phyloP scores from a whole-genome alignment of 2,329 filamentous ascomycete species.

The Calonectria henricotiae region DNA sequence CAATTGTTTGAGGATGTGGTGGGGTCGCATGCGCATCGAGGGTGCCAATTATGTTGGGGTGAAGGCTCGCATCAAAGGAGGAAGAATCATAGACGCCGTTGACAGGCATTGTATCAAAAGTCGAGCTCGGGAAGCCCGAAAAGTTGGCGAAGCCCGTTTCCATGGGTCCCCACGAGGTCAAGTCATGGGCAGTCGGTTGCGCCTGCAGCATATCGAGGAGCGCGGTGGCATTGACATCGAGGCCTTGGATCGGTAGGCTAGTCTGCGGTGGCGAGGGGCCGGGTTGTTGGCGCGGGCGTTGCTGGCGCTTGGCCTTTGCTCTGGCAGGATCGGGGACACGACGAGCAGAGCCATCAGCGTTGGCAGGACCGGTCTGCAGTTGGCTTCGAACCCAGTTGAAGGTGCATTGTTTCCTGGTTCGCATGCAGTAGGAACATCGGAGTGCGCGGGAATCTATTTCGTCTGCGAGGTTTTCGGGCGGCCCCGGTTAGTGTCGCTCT shows the following conservation, averaged over 20 bases:
- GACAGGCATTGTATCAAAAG: conserved; percentile 50
- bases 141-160: conserved; percentile 50
- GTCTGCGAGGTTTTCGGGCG: conserved; percentile 47
- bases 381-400: conserved; percentile 53
- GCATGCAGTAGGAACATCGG: conserved; percentile 53
- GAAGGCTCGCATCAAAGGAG: conserved; percentile 48
- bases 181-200: conserved; percentile 50
- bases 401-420: conserved; percentile 53
- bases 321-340: conserved; percentile 51
- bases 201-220: conserved; percentile 53
- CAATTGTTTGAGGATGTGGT: conserved; percentile 44
- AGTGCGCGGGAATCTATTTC: conserved; percentile 52
- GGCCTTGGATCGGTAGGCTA: conserved; percentile 46
- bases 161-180: conserved; percentile 52
- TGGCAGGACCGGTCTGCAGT: conserved; percentile 49
- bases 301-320: conserved; percentile 51
- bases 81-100: conserved; percentile 49
- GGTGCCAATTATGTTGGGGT: conserved; percentile 46
- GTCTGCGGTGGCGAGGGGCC: conserved; percentile 47
- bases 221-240: conserved; percentile 52
- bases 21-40: conserved; percentile 44
- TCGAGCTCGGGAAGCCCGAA: conserved; percentile 45
- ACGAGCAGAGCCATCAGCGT: conserved; percentile 42
- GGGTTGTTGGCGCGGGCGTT: conserved; percentile 50
- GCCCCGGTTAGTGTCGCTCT: conserved; percentile 48